A percentile compares a stretch with the other conserved stretches of the same genome.
Conservation (phyloP, 192 early-diverging fungal species). For the Umbelopsis sp. region DNA sequence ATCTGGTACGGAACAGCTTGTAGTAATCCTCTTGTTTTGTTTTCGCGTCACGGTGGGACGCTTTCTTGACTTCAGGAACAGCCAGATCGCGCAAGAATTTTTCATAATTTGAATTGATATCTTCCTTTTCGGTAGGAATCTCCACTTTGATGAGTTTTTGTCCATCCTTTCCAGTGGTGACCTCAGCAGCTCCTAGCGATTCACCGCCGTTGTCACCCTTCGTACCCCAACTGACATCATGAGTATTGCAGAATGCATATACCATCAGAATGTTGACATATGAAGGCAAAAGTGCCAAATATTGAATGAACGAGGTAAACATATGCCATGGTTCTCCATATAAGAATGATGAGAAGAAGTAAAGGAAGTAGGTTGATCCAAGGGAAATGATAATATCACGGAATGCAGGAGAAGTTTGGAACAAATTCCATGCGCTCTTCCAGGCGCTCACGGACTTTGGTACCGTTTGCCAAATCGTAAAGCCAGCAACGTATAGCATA, state of each 20-base stretch:
- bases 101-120: conserved; percentile 83
- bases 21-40: conserved; percentile 91
- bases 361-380: conserved; percentile 81
- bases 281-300: conserved; percentile 83
- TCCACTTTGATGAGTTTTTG: conserved; percentile 70
- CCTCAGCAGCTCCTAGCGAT: conserved; percentile 72
- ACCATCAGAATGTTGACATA: conserved; percentile 93
- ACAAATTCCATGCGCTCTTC: conserved; percentile 17
- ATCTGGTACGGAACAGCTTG: conserved; percentile 81
- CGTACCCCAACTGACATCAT: conserved; percentile 95
- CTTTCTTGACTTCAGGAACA: conserved; percentile 46
- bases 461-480: conserved; percentile 57
- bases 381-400: conserved; percentile 82
- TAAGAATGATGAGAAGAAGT: conserved; percentile 76
- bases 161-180: conserved; percentile 70
- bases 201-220: conserved; percentile 80
- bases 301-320: conserved; percentile 88
- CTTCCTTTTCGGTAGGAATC: conserved; percentile 71
- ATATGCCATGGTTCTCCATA: conserved; percentile 92
- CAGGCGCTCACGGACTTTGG: conserved; percentile 27
- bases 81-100: conserved; percentile 59
- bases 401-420: conserved; percentile 52
- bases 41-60: conserved; percentile 68
- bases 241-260: conserved; percentile 93
- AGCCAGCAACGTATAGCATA: conserved; percentile 76